These are phyloP conservation scores for Wallemia hederae DNA, from an alignment of 1,284 basidiomycete species.

Conservation along the genomic window DNA sequence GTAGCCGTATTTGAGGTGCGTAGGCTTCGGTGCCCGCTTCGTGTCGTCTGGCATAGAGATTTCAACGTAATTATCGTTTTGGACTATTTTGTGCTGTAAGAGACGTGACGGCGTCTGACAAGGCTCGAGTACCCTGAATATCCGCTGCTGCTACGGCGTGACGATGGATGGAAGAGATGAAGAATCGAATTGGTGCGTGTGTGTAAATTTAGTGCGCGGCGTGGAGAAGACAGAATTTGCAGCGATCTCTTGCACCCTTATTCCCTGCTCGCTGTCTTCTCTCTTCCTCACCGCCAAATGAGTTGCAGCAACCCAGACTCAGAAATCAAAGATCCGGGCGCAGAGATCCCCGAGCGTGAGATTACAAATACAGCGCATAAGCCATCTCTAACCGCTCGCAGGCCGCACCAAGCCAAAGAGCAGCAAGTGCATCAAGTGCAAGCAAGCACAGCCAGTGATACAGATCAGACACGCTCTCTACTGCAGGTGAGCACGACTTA, in stretches of 20 bases:
- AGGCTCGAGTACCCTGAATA: neutral
- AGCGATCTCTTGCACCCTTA: too few species aligned
- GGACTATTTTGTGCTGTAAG: too few species aligned
- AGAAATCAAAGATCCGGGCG: neutral
- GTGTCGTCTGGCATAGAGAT: neutral
- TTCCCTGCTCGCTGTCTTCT: too few species aligned
- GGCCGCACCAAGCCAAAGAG: neutral
- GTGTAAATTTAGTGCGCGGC: too few species aligned
- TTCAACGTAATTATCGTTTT: too few species aligned
- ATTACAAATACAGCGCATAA: neutral
- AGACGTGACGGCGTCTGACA: neutral
- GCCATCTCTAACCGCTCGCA: neutral
- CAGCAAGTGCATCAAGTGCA: neutral
- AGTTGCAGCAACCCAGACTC: neutral
- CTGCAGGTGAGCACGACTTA: neutral
- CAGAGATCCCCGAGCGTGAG: neutral
- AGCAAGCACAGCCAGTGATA: neutral
- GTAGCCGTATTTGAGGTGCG: neutral
- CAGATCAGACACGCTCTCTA: neutral
- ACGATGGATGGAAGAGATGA: neutral
- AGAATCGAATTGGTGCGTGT: neutral
- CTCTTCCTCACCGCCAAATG: too few species aligned
- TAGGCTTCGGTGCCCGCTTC: neutral
- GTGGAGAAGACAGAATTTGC: too few species aligned
- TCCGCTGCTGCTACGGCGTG: neutral